phyloP scores from a whole-genome alignment of 2,329 filamentous ascomycete genomes.

The Fusarium robinianum region DNA sequence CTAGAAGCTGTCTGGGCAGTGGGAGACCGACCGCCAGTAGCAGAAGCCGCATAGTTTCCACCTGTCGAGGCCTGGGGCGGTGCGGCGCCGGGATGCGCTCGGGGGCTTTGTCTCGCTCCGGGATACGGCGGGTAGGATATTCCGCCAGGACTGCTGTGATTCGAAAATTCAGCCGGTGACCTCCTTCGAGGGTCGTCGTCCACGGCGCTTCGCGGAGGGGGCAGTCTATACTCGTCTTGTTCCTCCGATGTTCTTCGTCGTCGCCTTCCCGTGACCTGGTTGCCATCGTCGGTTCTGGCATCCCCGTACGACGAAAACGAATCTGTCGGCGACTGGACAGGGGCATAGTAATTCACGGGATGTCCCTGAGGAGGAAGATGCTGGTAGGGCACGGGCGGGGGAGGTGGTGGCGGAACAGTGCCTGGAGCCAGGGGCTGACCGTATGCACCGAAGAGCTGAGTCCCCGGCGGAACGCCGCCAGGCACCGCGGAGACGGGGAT shows the following conservation, averaged over 20 bases:
- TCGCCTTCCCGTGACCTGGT: conserved; percentile 39
- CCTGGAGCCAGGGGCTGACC: conserved; percentile 57
- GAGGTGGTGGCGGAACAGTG: conserved; percentile 33
- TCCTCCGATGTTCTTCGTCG: conserved; percentile 47
- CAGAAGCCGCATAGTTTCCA: conserved; percentile 29
- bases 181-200: conserved; percentile 57
- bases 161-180: conserved; percentile 56
- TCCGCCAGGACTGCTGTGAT: conserved; percentile 52
- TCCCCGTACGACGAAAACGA: conserved; percentile 48
- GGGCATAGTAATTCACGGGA: conserved; percentile 49
- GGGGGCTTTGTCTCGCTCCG: conserved; percentile 45
- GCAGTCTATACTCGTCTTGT: conserved; percentile 50
- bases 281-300: conserved; percentile 40
- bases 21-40: conserved; percentile 45
- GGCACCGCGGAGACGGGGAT: conserved; percentile 62
- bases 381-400: conserved; percentile 33
- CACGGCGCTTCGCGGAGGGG: conserved; percentile 48
- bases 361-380: conserved; percentile 44
- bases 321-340: conserved; percentile 51
- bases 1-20: conserved; percentile 43
- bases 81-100: conserved; percentile 41
- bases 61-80: conserved; percentile 41
- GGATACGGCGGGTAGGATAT: conserved; percentile 46
- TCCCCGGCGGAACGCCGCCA: conserved; percentile 62
- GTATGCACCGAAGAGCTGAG: conserved; percentile 61